A percentile compares a stretch with the other conserved stretches of the same genome.
Evolutionary conservation across 176 grass and related monocot genomes (phyloP).

Genomic region (Carex littledalei): DNA sequence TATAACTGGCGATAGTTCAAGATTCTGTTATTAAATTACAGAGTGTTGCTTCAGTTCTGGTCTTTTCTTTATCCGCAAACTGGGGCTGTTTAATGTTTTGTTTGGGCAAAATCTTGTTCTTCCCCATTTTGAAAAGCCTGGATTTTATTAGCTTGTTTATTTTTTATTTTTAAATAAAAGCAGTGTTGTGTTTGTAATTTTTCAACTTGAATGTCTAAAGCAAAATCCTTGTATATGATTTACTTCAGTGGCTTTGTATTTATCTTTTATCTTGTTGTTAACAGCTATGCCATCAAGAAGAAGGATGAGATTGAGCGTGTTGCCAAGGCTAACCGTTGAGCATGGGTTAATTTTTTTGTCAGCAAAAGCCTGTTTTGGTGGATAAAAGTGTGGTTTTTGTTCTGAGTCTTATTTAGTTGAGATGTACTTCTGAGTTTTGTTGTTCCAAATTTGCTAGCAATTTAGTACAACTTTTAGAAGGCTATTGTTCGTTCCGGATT

Average conservation of each 20-base stretch:
- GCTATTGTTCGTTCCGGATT: background rate
- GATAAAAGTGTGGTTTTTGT: background rate
- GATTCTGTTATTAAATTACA: background rate
- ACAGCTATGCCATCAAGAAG: slow-evolving; percentile 69
- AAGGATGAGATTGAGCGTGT: slow-evolving; percentile 69
- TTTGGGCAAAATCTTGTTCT: no score
- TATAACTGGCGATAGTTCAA: background rate
- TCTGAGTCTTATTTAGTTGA: background rate
- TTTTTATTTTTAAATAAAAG: background rate
- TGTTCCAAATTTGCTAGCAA: slow-evolving; percentile 19
- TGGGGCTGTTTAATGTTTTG: background rate
- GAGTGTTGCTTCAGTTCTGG: background rate
- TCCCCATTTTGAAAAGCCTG: background rate
- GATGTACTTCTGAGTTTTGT: slow-evolving; percentile 1
- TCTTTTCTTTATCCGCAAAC: background rate
- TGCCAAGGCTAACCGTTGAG: slow-evolving; percentile 79
- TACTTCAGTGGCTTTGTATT: background rate
- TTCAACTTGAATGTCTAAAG: background rate
- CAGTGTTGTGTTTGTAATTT: background rate
- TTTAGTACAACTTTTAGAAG: slow-evolving; percentile 20
- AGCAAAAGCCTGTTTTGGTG: background rate
- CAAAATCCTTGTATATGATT: background rate
- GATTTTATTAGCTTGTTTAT: background rate
- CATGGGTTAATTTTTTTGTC: background rate
- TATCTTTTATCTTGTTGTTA: background rate